phyloP scores from a whole-genome alignment of 345 rosid species.

The Salix viminalis region DNA sequence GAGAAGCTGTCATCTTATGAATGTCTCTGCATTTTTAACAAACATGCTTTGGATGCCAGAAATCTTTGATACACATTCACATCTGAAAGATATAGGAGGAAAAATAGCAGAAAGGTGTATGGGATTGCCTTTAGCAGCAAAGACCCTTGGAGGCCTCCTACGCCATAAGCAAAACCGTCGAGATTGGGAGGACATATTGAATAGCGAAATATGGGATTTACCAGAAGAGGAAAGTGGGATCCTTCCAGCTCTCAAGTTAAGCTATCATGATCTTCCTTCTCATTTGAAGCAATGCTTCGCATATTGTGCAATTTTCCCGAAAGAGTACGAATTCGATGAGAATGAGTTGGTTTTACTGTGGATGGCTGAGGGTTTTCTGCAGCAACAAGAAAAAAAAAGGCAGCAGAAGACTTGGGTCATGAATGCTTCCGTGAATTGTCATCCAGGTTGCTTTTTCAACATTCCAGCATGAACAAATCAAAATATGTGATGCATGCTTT shows the following conservation, averaged over 20 bases:
- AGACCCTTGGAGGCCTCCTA: slow-evolving; percentile 22
- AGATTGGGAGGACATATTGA: slow-evolving; percentile 12
- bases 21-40: too few species aligned
- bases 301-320: slow-evolving; percentile 17
- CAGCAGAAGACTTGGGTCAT: not conserved
- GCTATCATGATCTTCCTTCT: slow-evolving; percentile 23
- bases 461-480: not conserved
- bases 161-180: not conserved
- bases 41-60: too few species aligned
- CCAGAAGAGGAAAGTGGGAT: slow-evolving; percentile 8
- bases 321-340: slow-evolving; percentile 13
- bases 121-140: slow-evolving; percentile 31
- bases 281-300: slow-evolving; percentile 21
- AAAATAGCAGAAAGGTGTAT: slow-evolving; percentile 18
- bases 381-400: not conserved
- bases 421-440: not conserved
- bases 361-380: not conserved
- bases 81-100: not conserved
- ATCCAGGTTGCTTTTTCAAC: not conserved
- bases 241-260: slow-evolving; percentile 14
- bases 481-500: too few species aligned
- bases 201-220: slow-evolving; percentile 26
- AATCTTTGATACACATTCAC: too few species aligned
- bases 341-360: slow-evolving; percentile 3
- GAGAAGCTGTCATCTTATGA: slow-evolving; percentile 1